These are phyloP conservation scores for Microsporum canis DNA, from an alignment of 2,329 filamentous ascomycete genomes.

Conservation along the genomic window DNA sequence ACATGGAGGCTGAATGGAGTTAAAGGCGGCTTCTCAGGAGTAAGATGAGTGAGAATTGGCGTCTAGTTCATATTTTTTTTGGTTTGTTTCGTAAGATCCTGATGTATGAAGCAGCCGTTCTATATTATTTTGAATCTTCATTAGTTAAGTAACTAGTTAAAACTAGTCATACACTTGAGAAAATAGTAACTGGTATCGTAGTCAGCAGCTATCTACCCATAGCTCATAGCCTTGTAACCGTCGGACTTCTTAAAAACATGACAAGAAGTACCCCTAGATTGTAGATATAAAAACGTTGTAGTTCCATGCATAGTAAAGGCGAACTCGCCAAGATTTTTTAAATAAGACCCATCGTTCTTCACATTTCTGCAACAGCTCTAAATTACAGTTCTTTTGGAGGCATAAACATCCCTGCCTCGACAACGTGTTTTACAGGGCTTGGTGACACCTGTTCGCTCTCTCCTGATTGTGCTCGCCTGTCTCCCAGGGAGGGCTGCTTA, in stretches of 20 bases:
- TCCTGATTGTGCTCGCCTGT: neutral
- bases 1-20: neutral
- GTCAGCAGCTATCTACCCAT: no score
- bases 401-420: neutral
- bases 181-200: no score
- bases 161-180: no score
- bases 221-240: no score
- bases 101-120: no score
- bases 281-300: neutral
- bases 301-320: no score
- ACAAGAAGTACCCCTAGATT: no score
- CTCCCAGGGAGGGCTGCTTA: neutral
- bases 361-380: slow-evolving; percentile 1
- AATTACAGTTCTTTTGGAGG: slow-evolving; percentile 1
- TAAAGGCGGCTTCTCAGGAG: neutral
- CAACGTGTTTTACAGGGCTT: slow-evolving; percentile 1
- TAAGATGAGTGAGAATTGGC: neutral
- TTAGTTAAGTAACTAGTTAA: no score
- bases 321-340: neutral
- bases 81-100: no score
- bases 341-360: neutral
- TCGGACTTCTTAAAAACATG: no score
- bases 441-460: neutral
- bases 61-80: neutral
- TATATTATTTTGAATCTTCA: no score